These are phyloP conservation scores for Chlorencoelia australis DNA, from an alignment of 2,329 filamentous ascomycete genomes.

Conservation along the genomic window DNA sequence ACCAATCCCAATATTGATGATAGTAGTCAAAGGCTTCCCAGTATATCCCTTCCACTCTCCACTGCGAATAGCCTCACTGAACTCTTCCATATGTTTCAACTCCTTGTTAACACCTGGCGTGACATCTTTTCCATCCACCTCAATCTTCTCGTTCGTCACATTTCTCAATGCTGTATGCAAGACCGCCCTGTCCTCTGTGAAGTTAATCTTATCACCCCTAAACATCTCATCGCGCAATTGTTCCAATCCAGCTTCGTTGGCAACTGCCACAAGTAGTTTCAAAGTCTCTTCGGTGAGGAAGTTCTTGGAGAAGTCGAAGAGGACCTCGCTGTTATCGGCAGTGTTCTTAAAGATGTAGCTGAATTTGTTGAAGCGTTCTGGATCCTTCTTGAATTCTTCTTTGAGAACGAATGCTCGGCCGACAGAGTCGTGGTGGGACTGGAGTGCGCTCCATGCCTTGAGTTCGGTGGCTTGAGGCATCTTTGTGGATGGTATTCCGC, in stretches of 20 bases:
- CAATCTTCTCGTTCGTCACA: slow-evolving; percentile 67
- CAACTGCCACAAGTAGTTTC: slow-evolving; percentile 75
- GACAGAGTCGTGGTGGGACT: slow-evolving; percentile 77
- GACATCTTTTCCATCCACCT: slow-evolving; percentile 87
- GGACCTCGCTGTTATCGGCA: slow-evolving; percentile 72
- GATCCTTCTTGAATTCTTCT: slow-evolving; percentile 83
- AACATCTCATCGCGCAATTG: slow-evolving; percentile 97
- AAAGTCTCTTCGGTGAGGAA: slow-evolving; percentile 91
- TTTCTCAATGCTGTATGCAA: slow-evolving; percentile 94
- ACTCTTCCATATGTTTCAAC: slow-evolving; percentile 95
- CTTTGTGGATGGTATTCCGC: slow-evolving; percentile 25
- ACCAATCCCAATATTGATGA: slow-evolving; percentile 96
- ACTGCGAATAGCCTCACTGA: slow-evolving; percentile 87
- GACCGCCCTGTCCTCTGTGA: slow-evolving; percentile 92
- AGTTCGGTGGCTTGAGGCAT: slow-evolving; percentile 83
- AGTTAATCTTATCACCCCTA: slow-evolving; percentile 96
- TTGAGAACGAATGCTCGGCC: slow-evolving; percentile 89
- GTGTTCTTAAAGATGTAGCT: slow-evolving; percentile 72
- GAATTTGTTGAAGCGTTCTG: slow-evolving; percentile 82
- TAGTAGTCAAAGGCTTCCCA: slow-evolving; percentile 92
- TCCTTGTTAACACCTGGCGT: slow-evolving; percentile 88
- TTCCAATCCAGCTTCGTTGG: slow-evolving; percentile 83
- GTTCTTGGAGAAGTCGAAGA: slow-evolving; percentile 99
- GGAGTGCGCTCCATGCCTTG: slow-evolving; percentile 79
- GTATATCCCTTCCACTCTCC: slow-evolving; percentile 96